Base-by-base conservation (phyloP, 305 asterid species). In the Petunia hybrid region DNA sequence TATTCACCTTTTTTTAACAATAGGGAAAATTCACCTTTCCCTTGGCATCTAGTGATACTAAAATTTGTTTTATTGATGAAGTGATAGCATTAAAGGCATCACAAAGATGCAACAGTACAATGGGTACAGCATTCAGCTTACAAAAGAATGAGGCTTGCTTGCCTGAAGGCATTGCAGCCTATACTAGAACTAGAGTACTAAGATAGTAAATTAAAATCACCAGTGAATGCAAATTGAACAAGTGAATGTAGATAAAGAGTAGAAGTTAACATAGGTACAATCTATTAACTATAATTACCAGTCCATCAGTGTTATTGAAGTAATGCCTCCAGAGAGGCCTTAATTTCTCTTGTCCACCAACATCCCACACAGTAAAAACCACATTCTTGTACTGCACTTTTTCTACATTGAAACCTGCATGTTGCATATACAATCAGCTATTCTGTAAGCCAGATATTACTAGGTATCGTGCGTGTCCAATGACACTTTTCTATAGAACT, bases 301-400 rank as follows among this genome's bases (percentile, higher is more conserved):
- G 93, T 78, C 98, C 99, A 89, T 96, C 98, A 16, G 99, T 96
- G 85, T 94, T 94, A 83, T 92, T 93, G 76, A 96, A 96, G 86
- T 96, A 96, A 88, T 96, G 99, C 86, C 98, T 94, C 99, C 99
- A 96, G 66, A 96, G 87, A 81, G 99, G 99, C 85, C 99, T 90
- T 84, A 96, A 80, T 84, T 96, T 96, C 88, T 87, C 90, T 81
- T 87, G 90, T 66, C 90, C 90, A 41, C 90, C 90, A 62, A 87
- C 90, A 48, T 87, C 90, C 90, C 90, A 87, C 42, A 87, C 90
- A 67, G 90, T 87, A 83, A 87, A 87, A 85, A 87, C 84, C 63
- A 87, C 86, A 78, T 87, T 87, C 86, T 87, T 87, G 66, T 87
- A 87, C 64, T 87, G 88, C 77, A 87, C 90, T 57, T 87, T 87